Percentiles rank a stretch among this genome's conserved stretches.
These are phyloP conservation scores for Myrica gale DNA, from an alignment of 306 rosid species.

Conservation along the genomic window DNA sequence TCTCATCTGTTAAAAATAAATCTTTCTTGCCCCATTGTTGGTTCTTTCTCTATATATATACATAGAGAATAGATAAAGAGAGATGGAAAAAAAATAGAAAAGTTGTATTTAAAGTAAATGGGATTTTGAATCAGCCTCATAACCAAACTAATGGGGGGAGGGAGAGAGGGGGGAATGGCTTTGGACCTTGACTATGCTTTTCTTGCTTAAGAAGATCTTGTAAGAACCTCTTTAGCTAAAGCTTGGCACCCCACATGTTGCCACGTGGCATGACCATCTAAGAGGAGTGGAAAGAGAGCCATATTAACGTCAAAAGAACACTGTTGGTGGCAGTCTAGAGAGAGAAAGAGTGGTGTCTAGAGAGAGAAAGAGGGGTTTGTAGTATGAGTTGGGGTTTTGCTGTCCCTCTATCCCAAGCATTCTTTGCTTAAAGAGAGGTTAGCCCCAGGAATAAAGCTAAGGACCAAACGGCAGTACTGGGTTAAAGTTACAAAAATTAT, in stretches of 20 bases:
- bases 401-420: constrained; percentile 76
- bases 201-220: constrained; percentile 66
- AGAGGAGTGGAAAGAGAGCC: constrained; percentile 17
- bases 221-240: constrained; percentile 55
- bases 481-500: constrained; percentile 43
- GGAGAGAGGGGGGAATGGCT: constrained; percentile 25
- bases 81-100: constrained; percentile 31
- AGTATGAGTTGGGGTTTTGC: constrained; percentile 34
- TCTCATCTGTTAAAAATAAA: background rate
- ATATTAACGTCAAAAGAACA: constrained; percentile 18
- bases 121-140: constrained; percentile 28
- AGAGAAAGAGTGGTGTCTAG: constrained; percentile 21
- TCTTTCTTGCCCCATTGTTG: background rate
- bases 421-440: constrained; percentile 88
- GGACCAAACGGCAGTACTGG: constrained; percentile 35
- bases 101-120: constrained; percentile 28
- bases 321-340: constrained; percentile 22
- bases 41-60: constrained; percentile 19
- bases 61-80: constrained; percentile 37
- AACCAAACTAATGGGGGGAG: constrained; percentile 21
- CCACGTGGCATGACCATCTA: constrained; percentile 43
- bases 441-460: constrained; percentile 78
- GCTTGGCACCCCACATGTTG: constrained; percentile 34
- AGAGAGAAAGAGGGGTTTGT: constrained; percentile 21
- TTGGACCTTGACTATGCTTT: constrained; percentile 80